A percentile compares a stretch with the other conserved stretches of the same genome.
Conservation (phyloP, 163 green algal species). For the Volvox carteri region DNA sequence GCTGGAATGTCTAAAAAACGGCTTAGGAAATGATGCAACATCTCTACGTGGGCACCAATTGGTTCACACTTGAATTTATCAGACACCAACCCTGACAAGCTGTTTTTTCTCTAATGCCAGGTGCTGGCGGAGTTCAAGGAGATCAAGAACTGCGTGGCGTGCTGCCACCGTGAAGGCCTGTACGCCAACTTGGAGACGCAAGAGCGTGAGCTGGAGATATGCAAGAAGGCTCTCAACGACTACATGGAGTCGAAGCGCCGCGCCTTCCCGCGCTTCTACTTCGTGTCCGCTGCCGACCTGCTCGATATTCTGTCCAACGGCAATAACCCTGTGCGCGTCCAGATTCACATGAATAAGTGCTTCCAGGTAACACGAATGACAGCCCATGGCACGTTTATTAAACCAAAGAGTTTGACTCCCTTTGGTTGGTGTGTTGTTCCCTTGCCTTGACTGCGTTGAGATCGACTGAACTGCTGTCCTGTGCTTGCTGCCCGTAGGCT, state of each 20-base stretch:
- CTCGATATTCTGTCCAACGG: conserved; percentile 94
- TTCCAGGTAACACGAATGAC: conserved; percentile 81
- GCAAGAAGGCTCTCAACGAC: conserved; percentile 89
- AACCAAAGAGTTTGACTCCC: too few relatives aligned
- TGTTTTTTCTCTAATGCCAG: too few relatives aligned
- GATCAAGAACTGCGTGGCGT: conserved; percentile 84
- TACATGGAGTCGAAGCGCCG: conserved; percentile 93
- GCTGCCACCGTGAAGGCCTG: conserved; percentile 85
- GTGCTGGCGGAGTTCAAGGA: conserved; percentile 68
- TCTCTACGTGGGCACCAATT: too few relatives aligned
- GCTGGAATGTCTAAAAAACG: too few relatives aligned
- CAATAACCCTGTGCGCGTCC: conserved; percentile 82
- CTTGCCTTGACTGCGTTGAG: too few relatives aligned
- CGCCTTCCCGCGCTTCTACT: conserved; percentile 93
- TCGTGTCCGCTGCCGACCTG: conserved; percentile 90
- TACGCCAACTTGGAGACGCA: conserved; percentile 87
- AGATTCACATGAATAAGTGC: conserved; percentile 89
- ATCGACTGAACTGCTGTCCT: too few relatives aligned
- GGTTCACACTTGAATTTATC: too few relatives aligned
- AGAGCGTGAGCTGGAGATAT: conserved; percentile 88
- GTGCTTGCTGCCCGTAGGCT: conserved; percentile 71
- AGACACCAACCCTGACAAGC: too few relatives aligned
- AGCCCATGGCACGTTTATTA: too few relatives aligned
- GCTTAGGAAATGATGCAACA: too few relatives aligned
- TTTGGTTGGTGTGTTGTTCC: too few relatives aligned